Conservation (phyloP, 2,329 filamentous ascomycete species). For the Fusarium nanum region DNA sequence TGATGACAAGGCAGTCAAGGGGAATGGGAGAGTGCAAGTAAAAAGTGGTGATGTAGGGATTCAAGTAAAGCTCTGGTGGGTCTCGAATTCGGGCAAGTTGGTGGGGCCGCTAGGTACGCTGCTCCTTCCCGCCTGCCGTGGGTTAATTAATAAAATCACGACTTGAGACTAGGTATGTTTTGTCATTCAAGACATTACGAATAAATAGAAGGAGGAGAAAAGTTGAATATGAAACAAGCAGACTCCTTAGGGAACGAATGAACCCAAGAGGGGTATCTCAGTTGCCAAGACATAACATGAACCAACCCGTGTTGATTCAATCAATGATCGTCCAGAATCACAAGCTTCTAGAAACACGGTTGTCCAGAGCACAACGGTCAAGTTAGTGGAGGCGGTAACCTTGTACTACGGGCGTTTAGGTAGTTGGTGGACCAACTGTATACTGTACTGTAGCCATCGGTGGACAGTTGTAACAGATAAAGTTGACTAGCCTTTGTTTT, state of each 20-base stretch:
- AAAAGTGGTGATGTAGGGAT: constrained; percentile 30
- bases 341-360: constrained; percentile 26
- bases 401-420: neutral
- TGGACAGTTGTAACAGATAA: constrained; percentile 1
- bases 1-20: neutral
- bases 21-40: neutral
- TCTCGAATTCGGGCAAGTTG: constrained; percentile 18
- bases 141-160: neutral
- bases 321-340: constrained; percentile 11
- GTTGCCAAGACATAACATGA: constrained; percentile 1
- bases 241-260: neutral
- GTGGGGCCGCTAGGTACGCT: constrained; percentile 20
- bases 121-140: neutral
- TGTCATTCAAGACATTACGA: neutral
- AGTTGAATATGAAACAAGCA: neutral
- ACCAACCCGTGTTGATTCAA: neutral
- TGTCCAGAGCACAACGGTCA: constrained; percentile 16
- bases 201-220: neutral
- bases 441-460: neutral
- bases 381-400: constrained; percentile 5
- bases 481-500: constrained; percentile 9
- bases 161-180: neutral
- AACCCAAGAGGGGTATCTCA: too few relatives aligned
- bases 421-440: neutral
- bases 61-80: constrained; percentile 34